Percentiles rank a stretch among this genome's conserved stretches.
These are phyloP conservation scores for Fagopyrum homotropicum DNA, from an alignment of 148 eudicot genomes.

Conservation along the genomic window DNA sequence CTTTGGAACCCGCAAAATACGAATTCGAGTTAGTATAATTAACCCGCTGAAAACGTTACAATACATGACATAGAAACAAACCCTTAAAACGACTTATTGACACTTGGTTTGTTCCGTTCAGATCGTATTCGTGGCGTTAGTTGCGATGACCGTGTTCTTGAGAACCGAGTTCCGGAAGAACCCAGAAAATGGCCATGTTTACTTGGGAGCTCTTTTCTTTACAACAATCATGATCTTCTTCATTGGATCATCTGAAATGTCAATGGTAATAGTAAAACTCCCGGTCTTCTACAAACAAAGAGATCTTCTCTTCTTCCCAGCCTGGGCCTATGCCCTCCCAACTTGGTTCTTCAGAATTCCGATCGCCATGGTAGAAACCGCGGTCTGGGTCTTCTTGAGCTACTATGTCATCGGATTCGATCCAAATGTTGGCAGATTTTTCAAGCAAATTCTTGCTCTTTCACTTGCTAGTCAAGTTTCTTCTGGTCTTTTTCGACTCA, in stretches of 20 bases:
- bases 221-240: conserved; percentile 43
- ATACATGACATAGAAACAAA: too few species aligned
- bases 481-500: conserved; percentile 42
- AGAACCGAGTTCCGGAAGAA: conserved; percentile 53
- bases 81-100: too few species aligned
- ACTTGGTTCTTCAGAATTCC: conserved; percentile 55
- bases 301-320: conserved; percentile 56
- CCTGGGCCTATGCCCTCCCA: conserved; percentile 75
- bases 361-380: conserved; percentile 41
- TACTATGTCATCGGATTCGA: conserved; percentile 64
- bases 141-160: conserved; percentile 62
- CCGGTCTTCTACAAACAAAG: conserved; percentile 68
- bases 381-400: conserved; percentile 50
- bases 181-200: conserved; percentile 29
- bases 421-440: conserved; percentile 45
- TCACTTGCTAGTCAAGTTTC: conserved; percentile 31
- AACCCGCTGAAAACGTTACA: too few species aligned
- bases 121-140: conserved; percentile 40
- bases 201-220: conserved; percentile 54
- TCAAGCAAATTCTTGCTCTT: conserved; percentile 39
- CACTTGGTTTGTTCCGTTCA: conserved; percentile 12
- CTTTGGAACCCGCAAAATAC: too few species aligned
- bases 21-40: too few species aligned
- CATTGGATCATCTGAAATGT: conserved; percentile 58
- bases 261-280: conserved; percentile 49